These are phyloP conservation scores for Phytopythium oedochilum DNA, from an alignment of 352 stramenopile genomes.

Conservation along the genomic window DNA sequence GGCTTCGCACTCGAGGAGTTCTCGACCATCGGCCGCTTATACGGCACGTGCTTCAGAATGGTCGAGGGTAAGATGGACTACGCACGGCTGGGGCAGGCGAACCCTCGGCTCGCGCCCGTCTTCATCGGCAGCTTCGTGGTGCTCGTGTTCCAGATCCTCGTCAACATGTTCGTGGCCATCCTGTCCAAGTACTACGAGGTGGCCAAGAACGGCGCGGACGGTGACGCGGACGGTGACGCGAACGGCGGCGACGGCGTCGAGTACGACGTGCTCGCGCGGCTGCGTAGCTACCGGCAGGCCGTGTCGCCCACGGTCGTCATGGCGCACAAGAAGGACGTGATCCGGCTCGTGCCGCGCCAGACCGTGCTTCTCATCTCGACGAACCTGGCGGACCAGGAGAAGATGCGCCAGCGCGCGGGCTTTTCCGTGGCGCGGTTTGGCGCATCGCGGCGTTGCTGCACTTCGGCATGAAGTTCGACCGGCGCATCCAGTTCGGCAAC, in stretches of 20 bases:
- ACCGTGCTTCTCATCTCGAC: slow-evolving; percentile 83
- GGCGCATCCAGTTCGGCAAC: slow-evolving; percentile 71
- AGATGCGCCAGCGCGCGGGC: slow-evolving; percentile 71
- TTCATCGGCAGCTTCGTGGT: slow-evolving; percentile 87
- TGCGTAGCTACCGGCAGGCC: slow-evolving; percentile 70
- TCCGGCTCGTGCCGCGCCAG: slow-evolving; percentile 66
- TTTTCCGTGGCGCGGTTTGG: slow-evolving; percentile 83
- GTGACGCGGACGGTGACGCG: slow-evolving; percentile 20
- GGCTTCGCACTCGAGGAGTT: slow-evolving; percentile 82
- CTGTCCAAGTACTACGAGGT: slow-evolving; percentile 85
- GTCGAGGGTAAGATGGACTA: slow-evolving; percentile 84
- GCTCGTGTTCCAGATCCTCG: slow-evolving; percentile 81
- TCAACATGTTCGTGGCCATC: slow-evolving; percentile 91
- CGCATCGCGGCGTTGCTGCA: slow-evolving; percentile 80
- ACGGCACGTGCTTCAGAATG: slow-evolving; percentile 86
- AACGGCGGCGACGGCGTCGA: slow-evolving; percentile 74
- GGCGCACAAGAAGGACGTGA: slow-evolving; percentile 69
- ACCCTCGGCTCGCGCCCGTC: slow-evolving; percentile 68
- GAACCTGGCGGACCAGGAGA: slow-evolving; percentile 84
- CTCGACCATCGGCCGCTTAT: slow-evolving; percentile 77
- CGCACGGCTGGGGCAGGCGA: slow-evolving; percentile 64
- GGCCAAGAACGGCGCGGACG: slow-evolving; percentile 73
- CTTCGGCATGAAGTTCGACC: slow-evolving; percentile 87
- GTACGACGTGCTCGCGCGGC: slow-evolving; percentile 81
- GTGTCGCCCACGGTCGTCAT: slow-evolving; percentile 76